Base-by-base conservation (phyloP, 2,329 filamentous ascomycete species). In the Stagonosporopsis chrysanthemi region DNA sequence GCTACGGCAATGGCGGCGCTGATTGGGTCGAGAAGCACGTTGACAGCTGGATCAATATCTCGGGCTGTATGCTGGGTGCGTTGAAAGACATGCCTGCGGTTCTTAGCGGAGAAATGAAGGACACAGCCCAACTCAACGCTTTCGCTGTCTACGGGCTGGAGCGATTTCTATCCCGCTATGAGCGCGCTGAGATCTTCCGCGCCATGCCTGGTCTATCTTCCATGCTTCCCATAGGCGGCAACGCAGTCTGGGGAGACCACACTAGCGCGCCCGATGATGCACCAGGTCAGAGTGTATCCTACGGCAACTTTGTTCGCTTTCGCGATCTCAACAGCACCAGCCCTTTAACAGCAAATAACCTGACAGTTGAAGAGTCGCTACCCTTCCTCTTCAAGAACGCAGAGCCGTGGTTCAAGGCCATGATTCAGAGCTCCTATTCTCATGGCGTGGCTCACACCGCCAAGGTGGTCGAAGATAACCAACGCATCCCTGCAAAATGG, bases 41-140 rank as follows among this genome's bases (percentile, higher is more conserved):
- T 48, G 95, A 96, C 64, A 90, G 91, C 2, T 99, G 96, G 93
- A 96, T 99, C 80, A 99, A 99, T 75, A 92, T 99, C 69, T 95
- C 90, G 65, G 95, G 95, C 6, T 99, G 94, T 77, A 97, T 99
- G 94, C 87, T 99, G 6, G 95, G 95, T 14, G 92, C 95, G 2
- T 83, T 92, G 56, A 99, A 99, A 79, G 94, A 90, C 56, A 80
- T 98, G 33, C 91, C 95, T 0, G 94, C 95, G 0, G 86, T 98
- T 0, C 82, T 99, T 1, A 97, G 93, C 0, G 95, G 95, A 28
- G 95, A 99, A 77, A 99, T 99, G 95, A 92, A 94, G 65, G 95
- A 99, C 71, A 99, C 95, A 0, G 95, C 94, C 1, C 95, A 98
- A 76, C 85, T 99, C 22, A 98, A 98, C 69, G 87, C 94, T 2